phyloP scores from a whole-genome alignment of 2,329 filamentous ascomycete genomes.

The Chaetoscypha palmicola region DNA sequence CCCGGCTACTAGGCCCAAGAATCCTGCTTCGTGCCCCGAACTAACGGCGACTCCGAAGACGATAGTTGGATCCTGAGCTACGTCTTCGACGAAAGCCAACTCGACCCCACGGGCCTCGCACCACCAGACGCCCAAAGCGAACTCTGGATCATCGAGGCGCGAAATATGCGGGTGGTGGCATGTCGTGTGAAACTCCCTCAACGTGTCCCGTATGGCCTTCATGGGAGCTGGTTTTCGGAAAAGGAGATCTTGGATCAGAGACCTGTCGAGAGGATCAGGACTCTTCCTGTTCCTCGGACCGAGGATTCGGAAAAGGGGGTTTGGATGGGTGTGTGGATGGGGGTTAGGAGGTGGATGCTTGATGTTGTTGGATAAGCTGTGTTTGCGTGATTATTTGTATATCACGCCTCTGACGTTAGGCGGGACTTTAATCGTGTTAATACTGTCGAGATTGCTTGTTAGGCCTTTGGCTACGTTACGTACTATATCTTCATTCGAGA shows the following conservation, averaged over 20 bases:
- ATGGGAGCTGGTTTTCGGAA: constrained; percentile 54
- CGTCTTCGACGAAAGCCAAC: constrained; percentile 61
- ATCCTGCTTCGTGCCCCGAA: constrained; percentile 53
- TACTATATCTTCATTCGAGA: too few relatives aligned
- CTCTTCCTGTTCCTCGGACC: constrained; percentile 9
- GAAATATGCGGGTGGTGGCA: constrained; percentile 52
- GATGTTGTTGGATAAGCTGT: constrained; percentile 13
- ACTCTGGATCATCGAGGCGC: constrained; percentile 62
- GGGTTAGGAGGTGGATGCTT: constrained; percentile 15
- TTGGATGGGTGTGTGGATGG: constrained; percentile 9
- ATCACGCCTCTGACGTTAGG: too few relatives aligned
- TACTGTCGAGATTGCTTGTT: too few relatives aligned
- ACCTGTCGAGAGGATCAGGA: constrained; percentile 20
- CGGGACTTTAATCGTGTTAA: too few relatives aligned
- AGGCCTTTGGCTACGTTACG: too few relatives aligned
- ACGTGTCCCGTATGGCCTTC: constrained; percentile 62
- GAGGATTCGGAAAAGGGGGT: not conserved
- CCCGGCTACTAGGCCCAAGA: constrained; percentile 58
- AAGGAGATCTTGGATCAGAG: constrained; percentile 44
- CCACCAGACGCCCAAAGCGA: constrained; percentile 46
- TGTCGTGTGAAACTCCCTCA: constrained; percentile 54
- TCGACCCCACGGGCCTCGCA: constrained; percentile 34
- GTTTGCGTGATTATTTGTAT: too few relatives aligned
- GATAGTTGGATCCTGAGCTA: constrained; percentile 63
- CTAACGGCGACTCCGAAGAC: constrained; percentile 43